Evolutionary conservation across 1,284 basidiomycete species (phyloP), one percentile per base, ranked within the genome.

Genomic region (Irpex sp.): DNA sequence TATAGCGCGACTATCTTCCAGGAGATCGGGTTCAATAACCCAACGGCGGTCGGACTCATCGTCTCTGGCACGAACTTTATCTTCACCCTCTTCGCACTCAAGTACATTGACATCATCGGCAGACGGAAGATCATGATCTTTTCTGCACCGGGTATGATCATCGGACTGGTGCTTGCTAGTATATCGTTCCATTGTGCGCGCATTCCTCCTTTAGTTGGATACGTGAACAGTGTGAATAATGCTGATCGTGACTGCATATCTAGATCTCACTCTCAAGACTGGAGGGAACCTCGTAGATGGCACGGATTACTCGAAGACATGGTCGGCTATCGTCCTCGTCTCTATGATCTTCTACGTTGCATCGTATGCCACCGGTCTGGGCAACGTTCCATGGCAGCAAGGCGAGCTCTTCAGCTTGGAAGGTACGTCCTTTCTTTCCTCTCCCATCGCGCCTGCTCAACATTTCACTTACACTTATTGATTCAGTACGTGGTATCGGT

Each of bases 321-420:
- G 86, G 83, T 87, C 90, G 2, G 81, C 83, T 0, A 77, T 90
- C 61, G 88, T 94, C n/a, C 76, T 94, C 17, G 68, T 88, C 17
- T 85, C 88, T 26, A 94, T 94, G 90, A 86, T 94, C 65, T 71
- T 91, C 66, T 95, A 89, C 75, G 91, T 94, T 33, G 90, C 89
- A 1, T 90, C 88, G 5, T 95, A 94, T 71, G 93, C 91, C 0
- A 90, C 85, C 0, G 90, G 90, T 0, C 75, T 91, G 6, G 86
- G 85, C 6, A 94, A 93, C 70, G 89, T 94, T 0, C 92, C 93
- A 0, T 94, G 92, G 92, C 91, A 93, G 70, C 92, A 94, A 72
- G 91, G 91, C 64, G 92, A 94, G 72, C 81, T 94, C 31, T 94
- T 94, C 75, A 81, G 80, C 7, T 81, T 92, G 33, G 89, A 92